Evolutionary conservation across 257 asterid genomes (phyloP), one percentile per base, ranked within the genome.

Genomic region (Agastache rugosa): DNA sequence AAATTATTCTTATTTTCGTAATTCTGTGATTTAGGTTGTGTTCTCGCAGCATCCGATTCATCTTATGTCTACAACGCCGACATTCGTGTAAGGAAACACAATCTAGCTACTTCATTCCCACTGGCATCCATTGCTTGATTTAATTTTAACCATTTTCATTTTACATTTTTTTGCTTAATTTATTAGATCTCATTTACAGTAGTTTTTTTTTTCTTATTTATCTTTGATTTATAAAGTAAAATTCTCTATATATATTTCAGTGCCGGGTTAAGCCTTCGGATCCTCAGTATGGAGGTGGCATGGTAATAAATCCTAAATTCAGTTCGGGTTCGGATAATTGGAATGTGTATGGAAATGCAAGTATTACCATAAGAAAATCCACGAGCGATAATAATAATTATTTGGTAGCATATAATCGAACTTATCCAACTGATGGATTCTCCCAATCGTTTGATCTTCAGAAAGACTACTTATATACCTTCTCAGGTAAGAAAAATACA

Each of bases 241-340:
- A 7, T 31, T 31, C 37, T 31, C 8, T 54, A 5, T 25, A 3
- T 54, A 5, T 25, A 3, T 76, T 81, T 41, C 77, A 86, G 91
- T 86, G 88, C 42, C 42, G 72, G 63, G 45, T 44, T 1, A 80
- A 84, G 45, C 83, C 91, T 8, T 60, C 66, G 77, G 66, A 63
- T 34, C 87, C 91, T 67, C 87, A 78, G 48, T 86, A 86, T 44
- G 73, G 64, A 22, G 91, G 88, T 5, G 91, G 87, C 8, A 53
- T 82, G 19, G 44, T 83, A 2, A 11, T 29, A 22, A 81, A 81
- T 60, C 83, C 90, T 0, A 45, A 29, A 1, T 66, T 86, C 16
- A 82, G 78, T 20, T 39, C 44, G 2, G 85, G 81, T 16, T 35
- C 62, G 53, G 71, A 67, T 8, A 71, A 56, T 11, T 86, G 88